Evolutionary conservation across 2,329 filamentous ascomycete species (phyloP).

Genomic region (Emmonsia crescens): DNA sequence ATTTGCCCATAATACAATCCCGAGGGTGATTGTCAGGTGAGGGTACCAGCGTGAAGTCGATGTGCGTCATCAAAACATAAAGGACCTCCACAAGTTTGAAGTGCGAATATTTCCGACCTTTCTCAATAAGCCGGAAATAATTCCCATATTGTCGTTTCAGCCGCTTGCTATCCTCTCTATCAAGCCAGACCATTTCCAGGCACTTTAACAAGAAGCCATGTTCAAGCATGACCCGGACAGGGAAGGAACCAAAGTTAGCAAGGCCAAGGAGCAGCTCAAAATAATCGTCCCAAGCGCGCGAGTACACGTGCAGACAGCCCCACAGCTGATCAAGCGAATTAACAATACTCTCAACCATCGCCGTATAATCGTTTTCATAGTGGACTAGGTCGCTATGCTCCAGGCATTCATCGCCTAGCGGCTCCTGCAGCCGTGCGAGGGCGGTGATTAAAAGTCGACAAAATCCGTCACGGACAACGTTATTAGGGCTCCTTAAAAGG

Average conservation of each 20-base stretch:
- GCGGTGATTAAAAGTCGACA: conserved; percentile 43
- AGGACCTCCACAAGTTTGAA: conserved; percentile 34
- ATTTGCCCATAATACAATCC: conserved; percentile 19
- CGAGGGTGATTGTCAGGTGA: conserved; percentile 19
- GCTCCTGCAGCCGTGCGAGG: conserved; percentile 43
- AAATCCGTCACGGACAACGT: conserved; percentile 43
- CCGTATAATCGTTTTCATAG: conserved; percentile 20
- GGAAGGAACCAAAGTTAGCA: conserved; percentile 48
- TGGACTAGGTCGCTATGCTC: conserved; percentile 17
- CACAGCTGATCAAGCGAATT: conserved; percentile 48
- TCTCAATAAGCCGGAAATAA: conserved; percentile 34
- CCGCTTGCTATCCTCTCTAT: conserved; percentile 39
- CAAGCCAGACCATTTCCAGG: conserved; percentile 52
- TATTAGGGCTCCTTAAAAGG: conserved; percentile 51
- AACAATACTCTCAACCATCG: conserved; percentile 27
- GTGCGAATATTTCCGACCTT: conserved; percentile 37
- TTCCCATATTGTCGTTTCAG: conserved; percentile 44
- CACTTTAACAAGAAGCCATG: conserved; percentile 50
- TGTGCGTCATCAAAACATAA: conserved; percentile 25
- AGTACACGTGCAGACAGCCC: conserved; percentile 49
- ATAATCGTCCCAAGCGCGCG: conserved; percentile 64
- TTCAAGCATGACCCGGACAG: conserved; percentile 50
- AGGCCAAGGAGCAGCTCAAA: conserved; percentile 62
- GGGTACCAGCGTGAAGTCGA: conserved; percentile 27
- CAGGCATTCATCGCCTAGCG: conserved; percentile 16